Conservation (phyloP, 2,329 filamentous ascomycete species). For the Juglanconis juglandina region DNA sequence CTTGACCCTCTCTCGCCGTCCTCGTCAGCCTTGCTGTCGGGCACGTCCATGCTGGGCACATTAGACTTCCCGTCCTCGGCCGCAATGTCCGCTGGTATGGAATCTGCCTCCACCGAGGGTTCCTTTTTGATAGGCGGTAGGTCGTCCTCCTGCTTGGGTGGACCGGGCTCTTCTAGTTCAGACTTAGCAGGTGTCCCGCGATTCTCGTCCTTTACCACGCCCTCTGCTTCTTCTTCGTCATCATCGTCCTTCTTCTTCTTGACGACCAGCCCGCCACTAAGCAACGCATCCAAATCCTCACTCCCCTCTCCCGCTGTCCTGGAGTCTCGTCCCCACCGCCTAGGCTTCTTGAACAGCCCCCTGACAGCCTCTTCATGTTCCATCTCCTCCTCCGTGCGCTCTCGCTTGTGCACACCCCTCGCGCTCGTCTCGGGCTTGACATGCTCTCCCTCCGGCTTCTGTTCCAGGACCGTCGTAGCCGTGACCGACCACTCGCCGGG, state of each 20-base stretch:
- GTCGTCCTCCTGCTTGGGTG: constrained; percentile 37
- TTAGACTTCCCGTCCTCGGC: constrained; percentile 21
- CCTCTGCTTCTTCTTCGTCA: constrained; percentile 18
- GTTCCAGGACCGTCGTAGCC: constrained; percentile 57
- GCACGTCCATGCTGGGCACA: neutral
- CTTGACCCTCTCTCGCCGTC: constrained; percentile 17
- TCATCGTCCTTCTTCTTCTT: constrained; percentile 28
- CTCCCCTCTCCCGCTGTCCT: constrained; percentile 45
- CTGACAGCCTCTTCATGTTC: constrained; percentile 59
- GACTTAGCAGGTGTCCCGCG: constrained; percentile 21
- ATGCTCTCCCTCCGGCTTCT: constrained; percentile 28
- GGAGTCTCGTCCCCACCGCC: constrained; percentile 51
- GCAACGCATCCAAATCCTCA: constrained; percentile 60
- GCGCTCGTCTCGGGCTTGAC: constrained; percentile 43
- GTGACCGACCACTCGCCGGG: constrained; percentile 82
- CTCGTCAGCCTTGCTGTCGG: constrained; percentile 22
- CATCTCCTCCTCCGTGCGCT: constrained; percentile 55
- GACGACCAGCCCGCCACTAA: constrained; percentile 36
- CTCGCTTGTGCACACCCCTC: constrained; percentile 61
- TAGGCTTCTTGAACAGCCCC: constrained; percentile 57
- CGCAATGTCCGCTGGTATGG: constrained; percentile 12
- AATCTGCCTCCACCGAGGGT: constrained; percentile 25
- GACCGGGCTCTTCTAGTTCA: constrained; percentile 25
- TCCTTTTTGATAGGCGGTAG: constrained; percentile 40
- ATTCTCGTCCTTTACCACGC: constrained; percentile 28